phyloP scores from a whole-genome alignment of 148 eudicot genomes.

The Rhododendron mucronatum region DNA sequence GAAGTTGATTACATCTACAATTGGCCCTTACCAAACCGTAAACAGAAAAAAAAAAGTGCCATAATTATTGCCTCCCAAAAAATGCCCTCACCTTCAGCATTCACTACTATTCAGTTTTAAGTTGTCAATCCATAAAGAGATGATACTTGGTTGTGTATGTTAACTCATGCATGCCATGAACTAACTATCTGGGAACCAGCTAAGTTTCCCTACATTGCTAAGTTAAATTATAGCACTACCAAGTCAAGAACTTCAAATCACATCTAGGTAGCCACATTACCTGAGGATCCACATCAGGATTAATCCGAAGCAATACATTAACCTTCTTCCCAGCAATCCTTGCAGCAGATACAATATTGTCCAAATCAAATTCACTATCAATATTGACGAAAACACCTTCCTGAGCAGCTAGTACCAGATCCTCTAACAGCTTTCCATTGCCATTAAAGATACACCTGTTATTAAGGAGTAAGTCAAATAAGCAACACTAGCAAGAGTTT shows the following conservation, averaged over 20 bases:
- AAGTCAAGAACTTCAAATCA: not conserved
- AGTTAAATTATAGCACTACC: not conserved
- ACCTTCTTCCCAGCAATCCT: conserved; percentile 79
- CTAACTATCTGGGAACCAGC: not conserved
- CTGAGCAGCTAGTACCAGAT: conserved; percentile 83
- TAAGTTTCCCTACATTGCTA: not conserved
- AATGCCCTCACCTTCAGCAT: not conserved
- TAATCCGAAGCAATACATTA: conserved; percentile 89
- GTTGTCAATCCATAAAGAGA: not conserved
- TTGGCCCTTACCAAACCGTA: not conserved
- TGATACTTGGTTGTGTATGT: not conserved
- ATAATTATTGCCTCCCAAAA: not conserved
- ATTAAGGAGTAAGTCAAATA: not conserved
- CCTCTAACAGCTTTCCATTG: conserved; percentile 79
- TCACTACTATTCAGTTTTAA: not conserved
- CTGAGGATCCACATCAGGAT: conserved; percentile 99
- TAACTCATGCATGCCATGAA: not conserved
- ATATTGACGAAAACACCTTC: conserved; percentile 81
- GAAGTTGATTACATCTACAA: not conserved
- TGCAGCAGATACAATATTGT: conserved; percentile 86
- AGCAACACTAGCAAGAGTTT: not conserved
- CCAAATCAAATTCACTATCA: conserved; percentile 93
- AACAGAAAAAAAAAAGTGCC: not conserved
- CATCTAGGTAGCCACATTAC: conserved; percentile 26
- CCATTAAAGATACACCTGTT: conserved; percentile 89